Evolutionary conservation across 179 eudicot species (phyloP).

Genomic region (Heliamphora pulchella): DNA sequence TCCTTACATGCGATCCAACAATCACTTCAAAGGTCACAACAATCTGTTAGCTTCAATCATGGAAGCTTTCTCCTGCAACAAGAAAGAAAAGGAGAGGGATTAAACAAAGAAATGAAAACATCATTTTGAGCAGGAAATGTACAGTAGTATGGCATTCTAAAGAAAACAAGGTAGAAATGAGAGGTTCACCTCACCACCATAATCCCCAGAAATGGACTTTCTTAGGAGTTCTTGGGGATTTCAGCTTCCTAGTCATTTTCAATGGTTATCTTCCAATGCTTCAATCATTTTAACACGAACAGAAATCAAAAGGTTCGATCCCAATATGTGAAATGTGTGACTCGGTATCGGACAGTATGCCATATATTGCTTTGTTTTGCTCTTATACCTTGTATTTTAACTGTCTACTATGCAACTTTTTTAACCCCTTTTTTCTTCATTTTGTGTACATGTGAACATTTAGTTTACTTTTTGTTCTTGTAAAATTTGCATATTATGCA

Average conservation of each 20-base stretch:
- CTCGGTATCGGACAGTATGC: neutral
- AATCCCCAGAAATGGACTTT: neutral
- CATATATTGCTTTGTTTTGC: too few species aligned
- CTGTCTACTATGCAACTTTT: neutral
- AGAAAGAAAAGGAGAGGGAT: neutral
- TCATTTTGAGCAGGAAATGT: neutral
- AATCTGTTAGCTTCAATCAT: conserved; percentile 34
- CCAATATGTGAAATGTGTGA: neutral
- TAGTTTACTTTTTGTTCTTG: neutral
- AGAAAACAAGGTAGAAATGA: neutral
- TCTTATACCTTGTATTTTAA: neutral
- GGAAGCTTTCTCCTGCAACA: conserved; percentile 39
- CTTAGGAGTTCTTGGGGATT: neutral
- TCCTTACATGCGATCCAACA: neutral
- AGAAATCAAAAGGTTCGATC: neutral
- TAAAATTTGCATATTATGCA: neutral
- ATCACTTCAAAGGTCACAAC: conserved; percentile 21
- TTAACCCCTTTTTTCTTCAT: neutral
- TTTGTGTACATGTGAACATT: neutral
- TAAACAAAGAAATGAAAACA: neutral
- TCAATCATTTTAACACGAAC: neutral
- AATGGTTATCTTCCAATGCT: neutral
- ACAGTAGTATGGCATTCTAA: neutral
- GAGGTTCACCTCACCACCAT: neutral
- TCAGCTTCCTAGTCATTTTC: neutral